phyloP scores from a whole-genome alignment of 169 alveolate species.

The Plasmodium falciparum region DNA sequence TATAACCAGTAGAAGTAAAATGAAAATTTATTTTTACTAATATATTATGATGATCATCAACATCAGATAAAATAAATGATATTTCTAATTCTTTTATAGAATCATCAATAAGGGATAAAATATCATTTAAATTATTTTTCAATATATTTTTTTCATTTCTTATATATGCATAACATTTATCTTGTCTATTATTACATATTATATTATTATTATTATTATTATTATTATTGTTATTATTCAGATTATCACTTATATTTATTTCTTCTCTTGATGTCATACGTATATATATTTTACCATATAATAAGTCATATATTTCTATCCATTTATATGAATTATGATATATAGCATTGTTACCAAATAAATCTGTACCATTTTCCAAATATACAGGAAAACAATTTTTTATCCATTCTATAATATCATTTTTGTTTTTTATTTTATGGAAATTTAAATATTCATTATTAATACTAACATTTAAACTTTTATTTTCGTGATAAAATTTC shows the following conservation, averaged over 20 bases:
- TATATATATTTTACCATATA: slow-evolving; percentile 16
- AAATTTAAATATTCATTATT: slow-evolving; percentile 35
- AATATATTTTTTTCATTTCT: slow-evolving; percentile 12
- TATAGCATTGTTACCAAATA: not conserved
- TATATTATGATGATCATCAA: slow-evolving; percentile 25
- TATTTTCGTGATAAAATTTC: slow-evolving; percentile 32
- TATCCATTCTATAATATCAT: slow-evolving; percentile 55
- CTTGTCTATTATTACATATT: slow-evolving; percentile 14
- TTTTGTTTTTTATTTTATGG: slow-evolving; percentile 22
- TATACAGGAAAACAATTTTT: slow-evolving; percentile 21
- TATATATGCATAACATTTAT: slow-evolving; percentile 32
- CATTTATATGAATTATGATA: slow-evolving; percentile 24
- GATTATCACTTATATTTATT: slow-evolving; percentile 12
- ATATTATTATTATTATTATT: slow-evolving; percentile 16
- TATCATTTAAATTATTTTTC: slow-evolving; percentile 7
- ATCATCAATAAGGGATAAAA: slow-evolving; percentile 41
- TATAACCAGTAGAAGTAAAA: slow-evolving; percentile 50
- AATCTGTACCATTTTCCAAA: slow-evolving; percentile 20
- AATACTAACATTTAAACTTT: slow-evolving; percentile 34
- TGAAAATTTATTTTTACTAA: slow-evolving; percentile 44
- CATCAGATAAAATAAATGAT: slow-evolving; percentile 58
- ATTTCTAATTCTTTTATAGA: slow-evolving; percentile 35
- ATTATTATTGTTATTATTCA: slow-evolving; percentile 3
- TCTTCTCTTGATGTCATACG: slow-evolving; percentile 26
- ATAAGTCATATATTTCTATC: slow-evolving; percentile 28